Evolutionary conservation across 148 eudicot genomes (phyloP).

Genomic region (Nyssa sinensis): DNA sequence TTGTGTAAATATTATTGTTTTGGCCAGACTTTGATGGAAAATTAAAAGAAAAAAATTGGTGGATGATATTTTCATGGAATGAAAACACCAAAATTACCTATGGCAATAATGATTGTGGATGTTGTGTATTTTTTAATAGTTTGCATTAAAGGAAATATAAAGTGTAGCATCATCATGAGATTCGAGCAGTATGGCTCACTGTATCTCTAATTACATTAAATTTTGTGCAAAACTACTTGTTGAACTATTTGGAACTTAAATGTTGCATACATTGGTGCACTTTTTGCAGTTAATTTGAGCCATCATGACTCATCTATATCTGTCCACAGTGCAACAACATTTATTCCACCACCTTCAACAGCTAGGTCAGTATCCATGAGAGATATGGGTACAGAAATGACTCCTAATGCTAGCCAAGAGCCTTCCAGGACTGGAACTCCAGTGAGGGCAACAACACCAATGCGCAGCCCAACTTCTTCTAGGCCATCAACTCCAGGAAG

Average conservation of each 20-base stretch:
- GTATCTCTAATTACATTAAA: not conserved
- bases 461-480: slow-evolving; percentile 55
- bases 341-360: slow-evolving; percentile 45
- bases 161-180: not conserved
- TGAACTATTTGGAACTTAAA: not conserved
- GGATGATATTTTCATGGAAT: not conserved
- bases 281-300: slow-evolving; percentile 48
- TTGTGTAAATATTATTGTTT: not conserved
- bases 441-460: slow-evolving; percentile 67
- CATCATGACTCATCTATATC: slow-evolving; percentile 39
- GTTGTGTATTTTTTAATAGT: not conserved
- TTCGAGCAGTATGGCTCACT: not conserved
- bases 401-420: slow-evolving; percentile 78
- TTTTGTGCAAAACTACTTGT: not conserved
- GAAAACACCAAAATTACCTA: not conserved
- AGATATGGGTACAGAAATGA: slow-evolving; percentile 89
- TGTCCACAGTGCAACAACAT: slow-evolving; percentile 39
- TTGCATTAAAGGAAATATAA: not conserved
- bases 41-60: not conserved
- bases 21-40: not conserved
- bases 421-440: slow-evolving; percentile 87
- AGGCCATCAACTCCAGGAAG: slow-evolving; percentile 52
- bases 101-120: not conserved
- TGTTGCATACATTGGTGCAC: slow-evolving; percentile 16
- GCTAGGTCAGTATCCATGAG: slow-evolving; percentile 80